Conservation (phyloP, 257 asterid species). For the Eustoma russellianum region DNA sequence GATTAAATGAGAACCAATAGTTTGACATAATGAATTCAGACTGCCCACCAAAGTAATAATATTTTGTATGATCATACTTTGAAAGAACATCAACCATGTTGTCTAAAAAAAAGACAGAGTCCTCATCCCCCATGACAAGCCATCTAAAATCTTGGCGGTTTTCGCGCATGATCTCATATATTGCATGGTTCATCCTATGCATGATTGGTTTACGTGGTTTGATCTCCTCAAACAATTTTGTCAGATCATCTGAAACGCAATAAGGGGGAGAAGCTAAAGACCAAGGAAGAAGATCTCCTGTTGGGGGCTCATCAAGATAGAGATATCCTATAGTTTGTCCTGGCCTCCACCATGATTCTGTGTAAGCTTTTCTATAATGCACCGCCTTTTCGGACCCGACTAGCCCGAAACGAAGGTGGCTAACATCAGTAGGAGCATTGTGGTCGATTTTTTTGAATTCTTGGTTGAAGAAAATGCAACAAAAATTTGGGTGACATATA, state of each 20-base stretch:
- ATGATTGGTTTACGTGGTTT: conserved; percentile 7
- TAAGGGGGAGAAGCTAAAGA: conserved; percentile 44
- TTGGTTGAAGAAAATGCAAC: too few relatives aligned
- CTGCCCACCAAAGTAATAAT: conserved; percentile 38
- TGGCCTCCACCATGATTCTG: conserved; percentile 74
- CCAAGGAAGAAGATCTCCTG: conserved; percentile 45
- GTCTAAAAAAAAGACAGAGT: conserved; percentile 48
- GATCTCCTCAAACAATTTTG: conserved; percentile 13
- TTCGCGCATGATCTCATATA: conserved; percentile 47
- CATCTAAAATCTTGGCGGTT: conserved; percentile 29
- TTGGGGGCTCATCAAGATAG: conserved; percentile 35
- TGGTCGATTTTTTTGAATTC: too few relatives aligned
- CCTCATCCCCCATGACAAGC: conserved; percentile 81
- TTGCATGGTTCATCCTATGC: conserved; percentile 44
- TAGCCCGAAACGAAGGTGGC: conserved; percentile 48
- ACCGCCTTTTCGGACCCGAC: conserved; percentile 44
- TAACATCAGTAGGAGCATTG: conserved; percentile 6
- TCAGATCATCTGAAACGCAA: conserved; percentile 30
- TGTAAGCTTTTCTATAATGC: conserved; percentile 36
- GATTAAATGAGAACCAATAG: conserved; percentile 36
- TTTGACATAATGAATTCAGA: conserved; percentile 47
- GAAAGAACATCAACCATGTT: conserved; percentile 43
- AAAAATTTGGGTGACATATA: too few relatives aligned
- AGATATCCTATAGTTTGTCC: conserved; percentile 38
- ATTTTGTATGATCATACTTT: conserved; percentile 35